Percentiles rank a stretch among this genome's conserved stretches.
These are phyloP conservation scores for Clonostachys rosea DNA, from an alignment of 2,329 filamentous ascomycete genomes.

Conservation along the genomic window DNA sequence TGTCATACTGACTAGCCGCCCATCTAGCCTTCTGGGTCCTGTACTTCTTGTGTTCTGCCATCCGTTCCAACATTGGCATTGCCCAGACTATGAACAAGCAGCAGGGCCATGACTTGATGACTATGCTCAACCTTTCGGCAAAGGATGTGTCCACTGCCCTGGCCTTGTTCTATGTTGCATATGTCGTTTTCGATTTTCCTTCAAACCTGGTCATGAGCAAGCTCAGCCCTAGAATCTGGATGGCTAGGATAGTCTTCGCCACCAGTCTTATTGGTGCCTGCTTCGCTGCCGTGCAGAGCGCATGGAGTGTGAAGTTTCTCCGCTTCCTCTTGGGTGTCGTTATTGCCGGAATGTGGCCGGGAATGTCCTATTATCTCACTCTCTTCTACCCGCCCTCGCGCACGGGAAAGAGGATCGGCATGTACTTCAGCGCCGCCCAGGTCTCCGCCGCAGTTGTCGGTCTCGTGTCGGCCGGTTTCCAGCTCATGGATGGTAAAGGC, in stretches of 20 bases:
- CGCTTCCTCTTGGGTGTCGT: slow-evolving; percentile 82
- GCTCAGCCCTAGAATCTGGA: slow-evolving; percentile 83
- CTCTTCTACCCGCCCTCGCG: slow-evolving; percentile 86
- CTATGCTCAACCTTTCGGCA: slow-evolving; percentile 62
- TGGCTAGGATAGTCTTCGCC: slow-evolving; percentile 84
- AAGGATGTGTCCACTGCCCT: slow-evolving; percentile 81
- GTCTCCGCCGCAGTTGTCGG: slow-evolving; percentile 86
- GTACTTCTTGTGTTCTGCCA: slow-evolving; percentile 89
- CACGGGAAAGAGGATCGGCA: slow-evolving; percentile 82
- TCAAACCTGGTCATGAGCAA: slow-evolving; percentile 87
- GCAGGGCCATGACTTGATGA: slow-evolving; percentile 68
- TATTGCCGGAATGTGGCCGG: slow-evolving; percentile 92
- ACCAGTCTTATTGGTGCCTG: slow-evolving; percentile 81
- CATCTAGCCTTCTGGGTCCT: slow-evolving; percentile 76
- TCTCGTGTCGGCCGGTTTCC: slow-evolving; percentile 85
- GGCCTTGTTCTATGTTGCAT: slow-evolving; percentile 87
- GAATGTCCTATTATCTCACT: slow-evolving; percentile 89
- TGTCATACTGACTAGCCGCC: neutral
- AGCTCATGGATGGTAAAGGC: slow-evolving; percentile 76
- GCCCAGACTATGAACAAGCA: slow-evolving; percentile 88
- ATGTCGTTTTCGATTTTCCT: slow-evolving; percentile 84
- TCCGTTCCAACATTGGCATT: slow-evolving; percentile 86
- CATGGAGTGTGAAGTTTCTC: slow-evolving; percentile 86
- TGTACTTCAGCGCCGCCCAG: slow-evolving; percentile 86
- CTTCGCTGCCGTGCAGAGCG: slow-evolving; percentile 74